Percentiles rank a stretch among this genome's conserved stretches.
Conservation (phyloP, 371 early-diverging fungal species). For the Syncephalastrum monosporum region DNA sequence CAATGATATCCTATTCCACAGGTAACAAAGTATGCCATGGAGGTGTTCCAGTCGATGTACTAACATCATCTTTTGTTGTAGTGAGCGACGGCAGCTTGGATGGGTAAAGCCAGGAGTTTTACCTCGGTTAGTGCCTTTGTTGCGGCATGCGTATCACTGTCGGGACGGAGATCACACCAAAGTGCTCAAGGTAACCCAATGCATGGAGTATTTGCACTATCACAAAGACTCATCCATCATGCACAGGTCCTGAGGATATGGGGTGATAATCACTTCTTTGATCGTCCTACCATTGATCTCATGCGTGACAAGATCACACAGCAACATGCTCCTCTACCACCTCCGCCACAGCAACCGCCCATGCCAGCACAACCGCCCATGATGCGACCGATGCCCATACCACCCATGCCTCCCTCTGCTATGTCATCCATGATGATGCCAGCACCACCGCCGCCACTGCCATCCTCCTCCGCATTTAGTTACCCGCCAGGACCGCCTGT, state of each 20-base stretch:
- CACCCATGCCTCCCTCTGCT: conserved; percentile 6
- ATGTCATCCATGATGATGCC: conserved; percentile 1
- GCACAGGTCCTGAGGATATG: conserved; percentile 57
- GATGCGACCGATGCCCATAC: background rate
- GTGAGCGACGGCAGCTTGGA: conserved; percentile 47
- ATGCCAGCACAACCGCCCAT: too few relatives aligned
- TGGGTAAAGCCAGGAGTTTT: conserved; percentile 61
- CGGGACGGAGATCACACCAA: conserved; percentile 44
- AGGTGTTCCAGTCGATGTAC: background rate
- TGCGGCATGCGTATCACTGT: conserved; percentile 52
- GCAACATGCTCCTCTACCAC: conserved; percentile 28
- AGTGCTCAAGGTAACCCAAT: conserved; percentile 51
- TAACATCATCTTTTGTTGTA: conserved; percentile 9
- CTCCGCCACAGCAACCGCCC: conserved; percentile 4
- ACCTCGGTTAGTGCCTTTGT: conserved; percentile 48
- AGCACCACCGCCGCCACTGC: conserved; percentile 9
- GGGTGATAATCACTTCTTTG: conserved; percentile 52
- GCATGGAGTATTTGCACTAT: background rate
- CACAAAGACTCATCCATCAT: background rate
- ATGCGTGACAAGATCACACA: conserved; percentile 36
- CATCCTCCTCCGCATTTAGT: background rate
- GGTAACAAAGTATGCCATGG: conserved; percentile 24
- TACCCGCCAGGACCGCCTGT: background rate
- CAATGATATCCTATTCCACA: conserved; percentile 62
- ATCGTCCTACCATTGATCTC: conserved; percentile 28